These are phyloP conservation scores for Microsporum ferrugineum DNA, from an alignment of 2,329 filamentous ascomycete species.

Conservation along the genomic window DNA sequence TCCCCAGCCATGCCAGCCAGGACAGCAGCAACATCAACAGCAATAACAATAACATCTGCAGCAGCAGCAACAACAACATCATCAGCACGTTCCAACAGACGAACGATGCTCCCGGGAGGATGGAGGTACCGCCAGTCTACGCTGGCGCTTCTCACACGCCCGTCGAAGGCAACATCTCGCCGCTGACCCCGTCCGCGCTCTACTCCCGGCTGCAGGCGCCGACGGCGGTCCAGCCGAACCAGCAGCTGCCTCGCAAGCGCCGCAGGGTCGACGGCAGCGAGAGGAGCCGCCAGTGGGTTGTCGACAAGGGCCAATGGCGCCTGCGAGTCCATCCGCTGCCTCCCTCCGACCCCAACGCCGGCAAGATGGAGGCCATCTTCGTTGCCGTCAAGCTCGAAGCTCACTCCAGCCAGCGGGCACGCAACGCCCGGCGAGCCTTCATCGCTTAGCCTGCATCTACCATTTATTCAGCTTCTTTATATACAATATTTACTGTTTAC, in stretches of 20 bases:
- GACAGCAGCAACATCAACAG: not conserved
- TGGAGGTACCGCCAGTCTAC: not conserved
- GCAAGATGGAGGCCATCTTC: constrained; percentile 57
- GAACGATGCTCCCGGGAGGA: not conserved
- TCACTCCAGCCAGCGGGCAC: constrained; percentile 51
- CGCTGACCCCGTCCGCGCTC: not conserved
- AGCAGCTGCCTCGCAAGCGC: constrained; percentile 24
- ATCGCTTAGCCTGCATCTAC: constrained; percentile 29
- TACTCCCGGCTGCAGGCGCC: constrained; percentile 1
- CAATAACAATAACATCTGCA: not conserved
- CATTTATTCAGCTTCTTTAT: not conserved
- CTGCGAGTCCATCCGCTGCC: constrained; percentile 49
- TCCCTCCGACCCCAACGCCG: constrained; percentile 24
- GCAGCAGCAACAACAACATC: not conserved
- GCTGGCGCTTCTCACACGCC: not conserved
- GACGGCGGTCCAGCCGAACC: constrained; percentile 6
- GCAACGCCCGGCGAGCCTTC: constrained; percentile 57
- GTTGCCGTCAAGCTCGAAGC: constrained; percentile 67
- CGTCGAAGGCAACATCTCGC: not conserved
- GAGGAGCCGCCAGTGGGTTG: constrained; percentile 43
- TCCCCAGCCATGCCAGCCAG: not conserved
- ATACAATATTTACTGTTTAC: no score
- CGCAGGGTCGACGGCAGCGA: constrained; percentile 38
- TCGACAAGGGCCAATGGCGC: constrained; percentile 61
- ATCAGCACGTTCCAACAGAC: not conserved